phyloP scores from a whole-genome alignment of 176 grass and related monocot genomes.

The Rhipidocladum racemiflorum region DNA sequence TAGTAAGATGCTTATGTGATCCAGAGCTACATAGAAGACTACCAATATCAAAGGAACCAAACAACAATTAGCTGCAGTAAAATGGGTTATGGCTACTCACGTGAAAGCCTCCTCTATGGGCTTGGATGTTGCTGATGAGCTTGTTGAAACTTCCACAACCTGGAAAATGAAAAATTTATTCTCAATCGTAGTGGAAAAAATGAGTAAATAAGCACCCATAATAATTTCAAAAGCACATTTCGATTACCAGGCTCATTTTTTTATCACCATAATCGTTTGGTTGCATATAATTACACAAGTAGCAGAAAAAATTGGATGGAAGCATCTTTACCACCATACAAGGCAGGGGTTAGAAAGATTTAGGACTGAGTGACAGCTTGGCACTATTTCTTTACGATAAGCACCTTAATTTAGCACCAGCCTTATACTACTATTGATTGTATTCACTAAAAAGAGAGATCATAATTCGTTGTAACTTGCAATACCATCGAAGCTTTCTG shows the following conservation, averaged over 20 bases:
- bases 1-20: not conserved
- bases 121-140: slow-evolving; percentile 61
- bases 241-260: not conserved
- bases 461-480: not conserved
- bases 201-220: not conserved
- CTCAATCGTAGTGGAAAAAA: not conserved
- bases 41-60: not conserved
- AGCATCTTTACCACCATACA: not conserved
- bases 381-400: not conserved
- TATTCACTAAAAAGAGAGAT: not conserved
- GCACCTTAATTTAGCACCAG: not conserved
- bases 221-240: not conserved
- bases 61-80: not conserved
- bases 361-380: not conserved
- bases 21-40: not conserved
- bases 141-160: slow-evolving; percentile 86
- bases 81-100: slow-evolving; percentile 33
- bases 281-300: not conserved
- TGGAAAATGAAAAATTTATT: slow-evolving; percentile 43
- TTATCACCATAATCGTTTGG: not conserved
- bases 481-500: not conserved
- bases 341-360: slow-evolving; percentile 11
- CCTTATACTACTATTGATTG: not conserved
- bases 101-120: slow-evolving; percentile 57
- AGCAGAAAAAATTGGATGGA: not conserved